Conservation (phyloP, 2,329 filamentous ascomycete species). For the Trichophyton simii region DNA sequence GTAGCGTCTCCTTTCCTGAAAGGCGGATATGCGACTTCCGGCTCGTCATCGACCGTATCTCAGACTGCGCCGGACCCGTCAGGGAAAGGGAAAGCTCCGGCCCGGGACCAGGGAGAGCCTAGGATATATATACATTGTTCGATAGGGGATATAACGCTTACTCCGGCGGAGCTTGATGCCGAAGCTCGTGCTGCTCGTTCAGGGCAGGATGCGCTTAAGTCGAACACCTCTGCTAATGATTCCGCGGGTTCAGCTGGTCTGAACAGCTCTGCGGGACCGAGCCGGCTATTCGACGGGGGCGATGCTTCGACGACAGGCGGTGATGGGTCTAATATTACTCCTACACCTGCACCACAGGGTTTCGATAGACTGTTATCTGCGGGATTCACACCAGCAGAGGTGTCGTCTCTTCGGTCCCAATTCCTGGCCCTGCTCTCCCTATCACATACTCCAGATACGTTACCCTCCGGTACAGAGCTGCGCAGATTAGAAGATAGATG, state of each 20-base stretch:
- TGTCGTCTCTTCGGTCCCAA: slow-evolving; percentile 72
- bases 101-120: not conserved
- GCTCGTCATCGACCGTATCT: not conserved
- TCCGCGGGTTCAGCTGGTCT: not conserved
- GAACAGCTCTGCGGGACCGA: slow-evolving; percentile 2
- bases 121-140: slow-evolving; percentile 88
- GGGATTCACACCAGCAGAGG: slow-evolving; percentile 72
- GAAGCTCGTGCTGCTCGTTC: slow-evolving; percentile 42
- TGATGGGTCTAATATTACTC: slow-evolving; percentile 15
- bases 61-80: not conserved
- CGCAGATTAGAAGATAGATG: slow-evolving; percentile 75
- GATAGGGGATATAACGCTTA: slow-evolving; percentile 63
- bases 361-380: slow-evolving; percentile 76
- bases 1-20: not conserved
- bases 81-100: slow-evolving; percentile 55
- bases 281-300: not conserved
- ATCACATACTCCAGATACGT: slow-evolving; percentile 74
- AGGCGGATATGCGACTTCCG: not conserved
- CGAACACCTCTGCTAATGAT: not conserved
- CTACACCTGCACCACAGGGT: slow-evolving; percentile 50
- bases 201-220: slow-evolving; percentile 12
- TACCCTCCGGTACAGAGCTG: slow-evolving; percentile 67
- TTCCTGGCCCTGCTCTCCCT: slow-evolving; percentile 75
- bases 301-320: not conserved
- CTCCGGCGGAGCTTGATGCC: slow-evolving; percentile 52